Percentiles rank a stretch among this genome's conserved stretches.
These are phyloP conservation scores for Penicillium sp. DNA, from an alignment of 2,329 filamentous ascomycete genomes.

Conservation along the genomic window DNA sequence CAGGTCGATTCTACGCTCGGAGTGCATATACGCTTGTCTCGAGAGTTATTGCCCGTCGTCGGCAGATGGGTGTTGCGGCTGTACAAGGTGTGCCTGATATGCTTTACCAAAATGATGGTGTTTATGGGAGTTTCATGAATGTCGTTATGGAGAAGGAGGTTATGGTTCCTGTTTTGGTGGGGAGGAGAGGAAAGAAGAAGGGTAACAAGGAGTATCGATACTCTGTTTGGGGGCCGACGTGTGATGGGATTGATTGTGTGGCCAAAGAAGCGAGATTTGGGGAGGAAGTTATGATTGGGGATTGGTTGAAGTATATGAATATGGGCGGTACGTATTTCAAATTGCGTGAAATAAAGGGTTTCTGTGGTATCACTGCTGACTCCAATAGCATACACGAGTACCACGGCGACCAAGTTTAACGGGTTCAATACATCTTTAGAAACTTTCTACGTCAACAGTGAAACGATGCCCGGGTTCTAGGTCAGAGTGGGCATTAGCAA, in stretches of 20 bases:
- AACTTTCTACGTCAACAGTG: slow-evolving; percentile 28
- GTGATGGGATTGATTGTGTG: slow-evolving; percentile 29
- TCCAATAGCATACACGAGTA: slow-evolving; percentile 17
- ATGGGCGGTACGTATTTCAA: slow-evolving; percentile 28
- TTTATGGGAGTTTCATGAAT: slow-evolving; percentile 28
- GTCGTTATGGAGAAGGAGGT: slow-evolving; percentile 17
- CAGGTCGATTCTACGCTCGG: slow-evolving; percentile 25
- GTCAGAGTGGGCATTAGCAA: not conserved
- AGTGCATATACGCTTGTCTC: slow-evolving; percentile 23
- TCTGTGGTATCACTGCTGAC: not conserved
- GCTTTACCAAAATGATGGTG: slow-evolving; percentile 31
- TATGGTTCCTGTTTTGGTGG: not conserved
- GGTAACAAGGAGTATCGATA: slow-evolving; percentile 13
- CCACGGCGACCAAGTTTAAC: slow-evolving; percentile 26
- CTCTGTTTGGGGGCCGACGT: slow-evolving; percentile 31
- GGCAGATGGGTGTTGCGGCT: slow-evolving; percentile 6
- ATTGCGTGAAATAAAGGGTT: not conserved
- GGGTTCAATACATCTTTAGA: slow-evolving; percentile 18
- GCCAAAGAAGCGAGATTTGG: slow-evolving; percentile 10
- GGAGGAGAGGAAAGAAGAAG: not conserved
- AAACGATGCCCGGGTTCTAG: slow-evolving; percentile 9
- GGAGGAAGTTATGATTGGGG: slow-evolving; percentile 21
- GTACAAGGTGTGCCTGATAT: slow-evolving; percentile 18
- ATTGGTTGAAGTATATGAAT: slow-evolving; percentile 29
- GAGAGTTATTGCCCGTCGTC: slow-evolving; percentile 23